phyloP scores from a whole-genome alignment of 2,329 filamentous ascomycete genomes.

The Gliomastix tumulicola region DNA sequence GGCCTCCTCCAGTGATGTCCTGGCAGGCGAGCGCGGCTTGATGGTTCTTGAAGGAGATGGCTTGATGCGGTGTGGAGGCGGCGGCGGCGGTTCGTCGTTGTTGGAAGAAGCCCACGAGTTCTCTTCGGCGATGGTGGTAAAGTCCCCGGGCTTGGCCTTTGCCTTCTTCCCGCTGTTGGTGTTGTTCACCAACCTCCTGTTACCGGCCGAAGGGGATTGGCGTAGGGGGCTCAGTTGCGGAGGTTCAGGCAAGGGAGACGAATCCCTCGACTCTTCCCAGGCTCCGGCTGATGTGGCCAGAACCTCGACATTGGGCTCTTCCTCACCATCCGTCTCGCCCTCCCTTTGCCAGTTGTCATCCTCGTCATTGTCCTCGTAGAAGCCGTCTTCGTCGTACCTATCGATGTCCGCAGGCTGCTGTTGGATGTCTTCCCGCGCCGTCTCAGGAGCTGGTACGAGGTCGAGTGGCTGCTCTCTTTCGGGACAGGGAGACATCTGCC shows the following conservation, averaged over 20 bases:
- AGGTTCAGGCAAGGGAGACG: conserved; percentile 38
- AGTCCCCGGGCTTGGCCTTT: conserved; percentile 28
- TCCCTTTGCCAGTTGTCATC: neutral
- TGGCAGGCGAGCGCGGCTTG: conserved; percentile 15
- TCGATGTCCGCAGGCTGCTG: conserved; percentile 2
- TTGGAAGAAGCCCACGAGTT: no score
- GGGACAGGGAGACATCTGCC: neutral
- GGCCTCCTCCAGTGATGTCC: conserved; percentile 23
- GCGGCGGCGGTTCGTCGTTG: conserved; percentile 30
- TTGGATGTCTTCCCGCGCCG: conserved; percentile 4
- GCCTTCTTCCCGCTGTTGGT: conserved; percentile 13
- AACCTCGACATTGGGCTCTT: conserved; percentile 36
- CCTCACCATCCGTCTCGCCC: conserved; percentile 18
- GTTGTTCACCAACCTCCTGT: no score
- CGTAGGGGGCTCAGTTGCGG: conserved; percentile 44
- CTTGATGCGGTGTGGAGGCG: conserved; percentile 8
- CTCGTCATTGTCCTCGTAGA: conserved; percentile 36
- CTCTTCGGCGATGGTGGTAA: conserved; percentile 37
- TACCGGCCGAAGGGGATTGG: conserved; percentile 43
- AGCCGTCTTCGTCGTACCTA: conserved; percentile 17
- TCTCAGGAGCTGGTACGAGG: no score
- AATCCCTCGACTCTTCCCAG: conserved; percentile 21
- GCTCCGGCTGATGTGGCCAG: conserved; percentile 32
- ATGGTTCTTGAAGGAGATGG: no score
- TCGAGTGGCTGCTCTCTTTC: neutral